Evolutionary conservation across 139 green algal genomes (phyloP).

Genomic region (Chlorella sp.): DNA sequence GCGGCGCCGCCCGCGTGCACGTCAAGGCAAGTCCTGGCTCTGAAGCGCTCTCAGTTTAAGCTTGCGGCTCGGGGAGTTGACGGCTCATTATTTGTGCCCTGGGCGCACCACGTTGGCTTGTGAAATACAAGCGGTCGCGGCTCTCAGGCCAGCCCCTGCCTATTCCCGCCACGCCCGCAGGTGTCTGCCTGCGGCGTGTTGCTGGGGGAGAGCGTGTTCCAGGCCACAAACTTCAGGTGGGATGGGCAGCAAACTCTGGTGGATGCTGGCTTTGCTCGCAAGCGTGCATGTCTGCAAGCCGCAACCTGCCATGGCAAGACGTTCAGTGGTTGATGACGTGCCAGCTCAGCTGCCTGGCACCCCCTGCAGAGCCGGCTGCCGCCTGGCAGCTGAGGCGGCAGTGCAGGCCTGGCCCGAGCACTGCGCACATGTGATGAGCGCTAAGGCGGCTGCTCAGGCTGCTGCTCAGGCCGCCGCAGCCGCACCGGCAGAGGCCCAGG

Average conservation of each 20-base stretch:
- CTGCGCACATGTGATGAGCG: neutral
- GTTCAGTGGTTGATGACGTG: no score
- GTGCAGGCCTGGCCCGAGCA: neutral
- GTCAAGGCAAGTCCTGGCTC: neutral
- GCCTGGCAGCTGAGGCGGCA: constrained; percentile 4
- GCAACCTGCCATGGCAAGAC: no score
- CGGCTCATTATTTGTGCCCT: no score
- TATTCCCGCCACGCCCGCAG: no score
- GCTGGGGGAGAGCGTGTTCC: constrained; percentile 21
- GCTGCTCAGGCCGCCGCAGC: neutral
- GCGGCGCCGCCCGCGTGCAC: neutral
- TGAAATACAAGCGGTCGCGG: no score
- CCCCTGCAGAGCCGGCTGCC: neutral
- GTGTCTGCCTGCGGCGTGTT: neutral
- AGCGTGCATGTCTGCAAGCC: no score
- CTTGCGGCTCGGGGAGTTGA: no score
- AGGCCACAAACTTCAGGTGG: constrained; percentile 8
- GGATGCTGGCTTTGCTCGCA: no score
- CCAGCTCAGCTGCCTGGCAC: no score
- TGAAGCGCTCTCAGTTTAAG: neutral
- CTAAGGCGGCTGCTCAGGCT: neutral
- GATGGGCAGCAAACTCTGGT: no score
- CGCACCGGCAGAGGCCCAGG: neutral
- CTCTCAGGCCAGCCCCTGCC: no score
- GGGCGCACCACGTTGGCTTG: no score